Evolutionary conservation across 805 yeast species (phyloP), one percentile per base, ranked within the genome.

Genomic region (Metschnikowia hibisci): DNA sequence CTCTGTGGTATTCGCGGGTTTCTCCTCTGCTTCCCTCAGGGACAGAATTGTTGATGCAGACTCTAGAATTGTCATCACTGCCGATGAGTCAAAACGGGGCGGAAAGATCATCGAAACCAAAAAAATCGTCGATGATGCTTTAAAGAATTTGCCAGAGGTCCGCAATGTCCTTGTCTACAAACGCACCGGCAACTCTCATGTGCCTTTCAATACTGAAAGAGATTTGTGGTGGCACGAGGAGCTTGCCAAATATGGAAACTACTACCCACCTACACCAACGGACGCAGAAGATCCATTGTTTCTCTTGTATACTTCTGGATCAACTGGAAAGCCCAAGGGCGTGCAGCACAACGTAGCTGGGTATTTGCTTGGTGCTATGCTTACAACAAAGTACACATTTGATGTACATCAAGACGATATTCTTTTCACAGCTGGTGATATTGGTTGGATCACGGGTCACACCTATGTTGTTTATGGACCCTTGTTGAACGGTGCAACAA

Each of bases 381-480:
- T 90, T 63, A 87, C 97, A 41, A 86, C 96, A 37, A 86, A 83
- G 69, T 91, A 90, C 68, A 89, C 89, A 36, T 91, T 93, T 64
- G 98, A 95, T 64, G 81, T 93, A 38, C 96, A 88, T 61, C 81
- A 81, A 46, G 85, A 84, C 49, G 98, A 93, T 66, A 76, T 85
- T 34, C 68, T 91, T 48, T 91, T 93, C 74, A 91, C 98, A 32
- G 98, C 98, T 31, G 98, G 98, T 61, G 98, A 93, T 64, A 88
- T 93, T 44, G 98, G 99, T 62, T 93, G 99, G 98, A 93, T 93
- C 63, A 93, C 99, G 13, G 98, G 98, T 55, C 99, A 93, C 67
- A 86, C 97, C 8, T 93, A 91, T 62, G 96, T 88, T 34, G 78
- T 91, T 36, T 93, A 93, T 61, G 98, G 98, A 47, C 99, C 99